Percentiles rank a stretch among this genome's conserved stretches.
These are phyloP conservation scores for Straminergon stramineum DNA, from an alignment of 225 moss, liverwort and hornwort species.

Conservation along the genomic window DNA sequence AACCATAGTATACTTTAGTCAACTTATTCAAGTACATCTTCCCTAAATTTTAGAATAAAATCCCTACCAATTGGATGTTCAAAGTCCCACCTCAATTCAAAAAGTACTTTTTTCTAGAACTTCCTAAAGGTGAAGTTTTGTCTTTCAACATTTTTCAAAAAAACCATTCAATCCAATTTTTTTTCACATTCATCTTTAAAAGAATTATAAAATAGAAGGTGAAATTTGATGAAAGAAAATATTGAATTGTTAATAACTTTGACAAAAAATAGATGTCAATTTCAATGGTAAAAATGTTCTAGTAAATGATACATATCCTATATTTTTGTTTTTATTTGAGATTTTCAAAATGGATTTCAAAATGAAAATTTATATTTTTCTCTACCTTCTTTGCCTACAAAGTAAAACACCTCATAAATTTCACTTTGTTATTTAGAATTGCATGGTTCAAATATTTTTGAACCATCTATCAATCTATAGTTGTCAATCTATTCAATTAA, in stretches of 20 bases:
- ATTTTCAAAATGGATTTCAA: not conserved
- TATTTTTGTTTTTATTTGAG: not conserved
- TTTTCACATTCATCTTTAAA: not conserved
- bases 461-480: too few relatives aligned
- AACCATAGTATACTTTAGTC: not conserved
- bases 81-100: not conserved
- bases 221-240: not conserved
- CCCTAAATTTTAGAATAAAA: not conserved
- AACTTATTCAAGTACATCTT: not conserved
- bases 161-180: too few relatives aligned
- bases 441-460: not conserved
- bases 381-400: rapidly evolving
- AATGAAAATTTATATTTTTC: not conserved
- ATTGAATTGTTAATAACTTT: not conserved
- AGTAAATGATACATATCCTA: not conserved
- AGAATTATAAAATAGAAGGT: not conserved
- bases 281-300: rapidly evolving
- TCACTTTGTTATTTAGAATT: not conserved
- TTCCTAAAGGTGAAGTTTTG: not conserved
- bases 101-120: not conserved
- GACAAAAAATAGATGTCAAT: not conserved
- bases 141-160: not conserved
- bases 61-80: too few relatives aligned
- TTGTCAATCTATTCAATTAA: not conserved
- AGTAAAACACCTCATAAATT: not conserved